Evolutionary conservation across 345 rosid genomes (phyloP).

Genomic region (Acer yangbiense): DNA sequence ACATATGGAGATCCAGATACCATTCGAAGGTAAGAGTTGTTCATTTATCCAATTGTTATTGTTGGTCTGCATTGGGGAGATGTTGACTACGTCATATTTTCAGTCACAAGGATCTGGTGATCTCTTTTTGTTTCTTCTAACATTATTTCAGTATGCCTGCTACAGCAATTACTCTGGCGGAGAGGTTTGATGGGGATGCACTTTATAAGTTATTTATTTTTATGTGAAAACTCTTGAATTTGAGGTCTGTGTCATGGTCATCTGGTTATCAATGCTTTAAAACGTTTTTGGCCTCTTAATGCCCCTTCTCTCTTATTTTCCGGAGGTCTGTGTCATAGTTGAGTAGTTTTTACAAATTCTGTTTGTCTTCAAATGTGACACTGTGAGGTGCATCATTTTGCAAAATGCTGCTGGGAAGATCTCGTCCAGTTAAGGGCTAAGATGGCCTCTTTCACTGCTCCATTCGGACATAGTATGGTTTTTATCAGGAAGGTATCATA

Average conservation of each 20-base stretch:
- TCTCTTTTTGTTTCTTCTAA: constrained; percentile 55
- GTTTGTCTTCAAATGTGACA: constrained; percentile 58
- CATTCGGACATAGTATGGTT: constrained; percentile 79
- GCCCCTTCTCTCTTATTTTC: constrained; percentile 30
- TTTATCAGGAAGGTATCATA: constrained; percentile 83
- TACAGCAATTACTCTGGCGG: constrained; percentile 70
- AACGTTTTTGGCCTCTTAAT: constrained; percentile 26
- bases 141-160: constrained; percentile 64
- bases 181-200: constrained; percentile 66
- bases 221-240: constrained; percentile 40
- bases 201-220: constrained; percentile 43
- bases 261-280: constrained; percentile 33
- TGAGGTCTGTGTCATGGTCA: constrained; percentile 37
- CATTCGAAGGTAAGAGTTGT: constrained; percentile 78
- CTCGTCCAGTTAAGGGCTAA: constrained; percentile 83
- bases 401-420: constrained; percentile 97
- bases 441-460: constrained; percentile 89
- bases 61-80: constrained; percentile 28
- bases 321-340: constrained; percentile 37
- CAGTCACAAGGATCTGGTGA: constrained; percentile 37
- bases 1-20: constrained; percentile 95
- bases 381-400: constrained; percentile 77
- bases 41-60: constrained; percentile 20
- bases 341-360: constrained; percentile 40
- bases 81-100: constrained; percentile 27